These are phyloP conservation scores for Neofusicoccum parvum DNA, from an alignment of 2,329 filamentous ascomycete species.

Conservation along the genomic window DNA sequence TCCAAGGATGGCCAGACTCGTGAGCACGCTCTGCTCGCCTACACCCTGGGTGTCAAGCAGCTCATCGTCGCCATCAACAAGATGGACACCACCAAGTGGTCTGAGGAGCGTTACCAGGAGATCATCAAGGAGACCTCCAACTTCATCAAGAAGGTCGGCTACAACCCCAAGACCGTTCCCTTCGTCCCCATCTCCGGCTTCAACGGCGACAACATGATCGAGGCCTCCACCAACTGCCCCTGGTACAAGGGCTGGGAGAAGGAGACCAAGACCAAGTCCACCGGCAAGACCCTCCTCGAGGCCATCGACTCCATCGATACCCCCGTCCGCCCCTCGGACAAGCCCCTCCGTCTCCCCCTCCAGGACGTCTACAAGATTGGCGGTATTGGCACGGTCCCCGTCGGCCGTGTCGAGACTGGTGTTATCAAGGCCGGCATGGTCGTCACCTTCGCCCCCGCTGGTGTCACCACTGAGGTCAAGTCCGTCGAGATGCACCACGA, in stretches of 20 bases:
- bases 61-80: conserved; percentile 99
- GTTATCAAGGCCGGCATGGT: conserved; percentile 86
- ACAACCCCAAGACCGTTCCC: conserved; percentile 97
- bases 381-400: conserved; percentile 99
- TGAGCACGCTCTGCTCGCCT: conserved; percentile 99
- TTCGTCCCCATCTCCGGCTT: conserved; percentile 99
- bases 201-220: conserved; percentile 99
- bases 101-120: conserved; percentile 93
- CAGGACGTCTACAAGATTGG: conserved; percentile 99
- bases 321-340: conserved; percentile 92
- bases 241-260: conserved; percentile 99
- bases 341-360: conserved; percentile 99
- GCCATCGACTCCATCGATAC: conserved; percentile 96
- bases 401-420: conserved; percentile 99
- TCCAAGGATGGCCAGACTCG: conserved; percentile 99
- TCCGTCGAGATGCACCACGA: conserved; percentile 99
- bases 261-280: conserved; percentile 88
- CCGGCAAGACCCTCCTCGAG: conserved; percentile 98
- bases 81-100: conserved; percentile 99
- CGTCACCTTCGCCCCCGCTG: conserved; percentile 97
- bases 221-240: conserved; percentile 85
- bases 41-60: conserved; percentile 99
- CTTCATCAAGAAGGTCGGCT: conserved; percentile 99
- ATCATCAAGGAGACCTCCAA: conserved; percentile 99
- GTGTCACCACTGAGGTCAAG: conserved; percentile 99